phyloP scores from a whole-genome alignment of 345 rosid genomes.

The Syzygium oleosum region DNA sequence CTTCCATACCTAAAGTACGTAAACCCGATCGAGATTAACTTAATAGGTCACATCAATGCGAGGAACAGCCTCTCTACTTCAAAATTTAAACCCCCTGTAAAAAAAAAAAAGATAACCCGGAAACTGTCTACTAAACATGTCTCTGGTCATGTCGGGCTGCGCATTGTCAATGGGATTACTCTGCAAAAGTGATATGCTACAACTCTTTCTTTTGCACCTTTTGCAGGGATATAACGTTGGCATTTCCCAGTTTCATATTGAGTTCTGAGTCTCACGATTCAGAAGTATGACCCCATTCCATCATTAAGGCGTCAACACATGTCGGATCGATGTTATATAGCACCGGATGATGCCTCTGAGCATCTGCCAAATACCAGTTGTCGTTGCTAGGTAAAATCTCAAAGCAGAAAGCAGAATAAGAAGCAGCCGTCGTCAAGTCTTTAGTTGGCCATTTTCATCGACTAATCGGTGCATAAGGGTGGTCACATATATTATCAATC shows the following conservation, averaged over 20 bases:
- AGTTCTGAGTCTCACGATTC: conserved; percentile 57
- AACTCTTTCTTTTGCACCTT: not conserved
- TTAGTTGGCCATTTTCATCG: not conserved
- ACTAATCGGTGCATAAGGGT: not conserved
- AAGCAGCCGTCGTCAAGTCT: not conserved
- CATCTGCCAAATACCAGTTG: not conserved
- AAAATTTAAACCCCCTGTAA: not conserved
- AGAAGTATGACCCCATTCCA: not conserved
- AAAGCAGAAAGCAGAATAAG: not conserved
- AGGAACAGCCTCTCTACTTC: not conserved
- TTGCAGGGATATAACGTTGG: conserved; percentile 69
- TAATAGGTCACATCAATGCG: not conserved
- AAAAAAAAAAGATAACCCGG: not conserved
- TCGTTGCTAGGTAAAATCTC: not conserved
- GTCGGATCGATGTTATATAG: not conserved
- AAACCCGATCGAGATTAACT: not conserved
- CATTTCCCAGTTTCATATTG: conserved; percentile 73
- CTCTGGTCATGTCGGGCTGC: no score
- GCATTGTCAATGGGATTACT: not conserved
- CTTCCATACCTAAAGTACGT: conserved; percentile 73
- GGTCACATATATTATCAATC: not conserved
- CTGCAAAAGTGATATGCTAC: not conserved
- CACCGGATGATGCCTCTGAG: not conserved
- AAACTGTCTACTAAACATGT: not conserved
- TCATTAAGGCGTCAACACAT: not conserved